These are phyloP conservation scores for Marasmius tenuissimus DNA, from an alignment of 1,284 basidiomycete species.

Conservation along the genomic window DNA sequence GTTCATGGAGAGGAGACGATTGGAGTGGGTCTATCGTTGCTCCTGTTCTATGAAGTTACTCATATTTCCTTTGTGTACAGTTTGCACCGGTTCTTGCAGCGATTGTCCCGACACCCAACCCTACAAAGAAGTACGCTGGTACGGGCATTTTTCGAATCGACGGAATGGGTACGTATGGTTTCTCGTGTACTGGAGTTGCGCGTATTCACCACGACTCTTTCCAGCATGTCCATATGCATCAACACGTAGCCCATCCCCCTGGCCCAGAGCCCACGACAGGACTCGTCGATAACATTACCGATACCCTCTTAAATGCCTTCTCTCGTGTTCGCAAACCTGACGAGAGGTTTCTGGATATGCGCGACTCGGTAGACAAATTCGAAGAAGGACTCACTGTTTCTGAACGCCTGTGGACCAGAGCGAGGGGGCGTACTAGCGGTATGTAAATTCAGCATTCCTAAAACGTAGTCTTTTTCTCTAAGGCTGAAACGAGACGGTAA, in stretches of 20 bases:
- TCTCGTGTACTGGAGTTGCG: neutral
- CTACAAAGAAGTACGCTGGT: constrained; percentile 90
- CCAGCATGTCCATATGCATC: constrained; percentile 94
- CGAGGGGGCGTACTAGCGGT: constrained; percentile 84
- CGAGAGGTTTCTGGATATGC: constrained; percentile 90
- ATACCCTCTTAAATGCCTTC: constrained; percentile 95
- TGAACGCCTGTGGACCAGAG: constrained; percentile 79
- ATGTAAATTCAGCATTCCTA: constrained; percentile 41
- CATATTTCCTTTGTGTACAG: constrained; percentile 39
- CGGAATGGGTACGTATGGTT: constrained; percentile 84
- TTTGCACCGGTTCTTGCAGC: constrained; percentile 90
- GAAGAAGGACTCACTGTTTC: constrained; percentile 86
- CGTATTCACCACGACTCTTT: constrained; percentile 3
- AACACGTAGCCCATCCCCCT: constrained; percentile 87
- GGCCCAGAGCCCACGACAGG: constrained; percentile 75
- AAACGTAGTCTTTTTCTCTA: constrained; percentile 42
- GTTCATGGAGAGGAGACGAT: constrained; percentile 90
- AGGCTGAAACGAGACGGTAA: constrained; percentile 79
- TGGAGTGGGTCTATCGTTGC: constrained; percentile 65
- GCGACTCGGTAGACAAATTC: constrained; percentile 89
- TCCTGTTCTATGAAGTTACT: constrained; percentile 4
- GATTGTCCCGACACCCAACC: constrained; percentile 90
- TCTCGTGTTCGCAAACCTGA: constrained; percentile 95
- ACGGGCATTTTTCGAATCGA: constrained; percentile 91
- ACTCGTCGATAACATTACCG: constrained; percentile 93